These are phyloP conservation scores for Meira miltonrushii DNA, from an alignment of 1,284 basidiomycete species.

Conservation along the genomic window DNA sequence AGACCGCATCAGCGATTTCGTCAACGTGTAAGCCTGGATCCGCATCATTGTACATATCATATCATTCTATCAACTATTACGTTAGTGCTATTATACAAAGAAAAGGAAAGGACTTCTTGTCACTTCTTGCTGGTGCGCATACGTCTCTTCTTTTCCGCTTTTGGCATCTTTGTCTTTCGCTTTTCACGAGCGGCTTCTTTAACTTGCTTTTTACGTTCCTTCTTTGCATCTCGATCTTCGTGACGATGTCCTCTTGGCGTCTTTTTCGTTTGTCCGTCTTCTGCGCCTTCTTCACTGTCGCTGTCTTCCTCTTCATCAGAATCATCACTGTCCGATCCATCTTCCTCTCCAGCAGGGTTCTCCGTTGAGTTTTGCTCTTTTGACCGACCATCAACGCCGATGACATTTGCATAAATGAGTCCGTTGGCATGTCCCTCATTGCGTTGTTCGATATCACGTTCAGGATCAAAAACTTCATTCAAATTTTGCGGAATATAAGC, in stretches of 20 bases:
- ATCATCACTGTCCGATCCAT: constrained; percentile 1
- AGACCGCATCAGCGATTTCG: constrained; percentile 29
- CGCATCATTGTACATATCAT: neutral
- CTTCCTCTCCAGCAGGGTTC: neutral
- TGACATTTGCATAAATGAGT: constrained; percentile 25
- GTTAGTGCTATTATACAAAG: neutral
- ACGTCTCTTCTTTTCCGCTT: constrained; percentile 16
- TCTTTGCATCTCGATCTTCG: constrained; percentile 24
- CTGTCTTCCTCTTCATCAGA: constrained; percentile 14
- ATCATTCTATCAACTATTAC: neutral
- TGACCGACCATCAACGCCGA: constrained; percentile 20
- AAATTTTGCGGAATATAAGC: constrained; percentile 48
- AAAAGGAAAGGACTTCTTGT: neutral
- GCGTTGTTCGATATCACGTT: constrained; percentile 36
- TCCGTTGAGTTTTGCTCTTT: neutral
- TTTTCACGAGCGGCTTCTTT: constrained; percentile 42
- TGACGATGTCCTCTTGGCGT: constrained; percentile 22
- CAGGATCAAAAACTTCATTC: constrained; percentile 47
- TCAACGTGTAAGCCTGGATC: constrained; percentile 11
- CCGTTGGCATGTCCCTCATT: constrained; percentile 18
- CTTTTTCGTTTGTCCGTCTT: constrained; percentile 4
- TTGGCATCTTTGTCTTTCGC: constrained; percentile 49
- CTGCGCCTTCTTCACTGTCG: neutral
- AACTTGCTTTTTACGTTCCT: constrained; percentile 18
- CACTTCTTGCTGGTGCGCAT: constrained; percentile 5